Percentiles rank a stretch among this genome's conserved stretches.
Evolutionary conservation across 495 filamentous ascomycete genomes (phyloP).

Genomic region (Tetracladium setigerum): DNA sequence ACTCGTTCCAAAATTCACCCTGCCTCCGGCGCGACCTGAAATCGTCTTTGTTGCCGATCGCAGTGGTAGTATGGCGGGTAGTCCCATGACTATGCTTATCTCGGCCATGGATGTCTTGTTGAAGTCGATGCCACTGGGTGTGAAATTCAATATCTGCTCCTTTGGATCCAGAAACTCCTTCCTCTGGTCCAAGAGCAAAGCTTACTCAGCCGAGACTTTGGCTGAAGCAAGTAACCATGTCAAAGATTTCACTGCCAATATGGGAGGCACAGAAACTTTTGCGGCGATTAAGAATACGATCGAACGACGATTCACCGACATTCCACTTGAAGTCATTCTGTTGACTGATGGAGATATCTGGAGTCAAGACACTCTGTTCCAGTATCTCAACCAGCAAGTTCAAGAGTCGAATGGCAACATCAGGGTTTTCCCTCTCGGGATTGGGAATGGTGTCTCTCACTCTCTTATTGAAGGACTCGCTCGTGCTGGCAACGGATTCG

Average conservation of each 20-base stretch:
- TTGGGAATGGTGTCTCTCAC: constrained; percentile 54
- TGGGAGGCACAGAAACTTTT: constrained; percentile 65
- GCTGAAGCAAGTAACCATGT: constrained; percentile 42
- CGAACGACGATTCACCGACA: constrained; percentile 38
- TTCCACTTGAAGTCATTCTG: constrained; percentile 56
- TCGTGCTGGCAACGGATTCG: constrained; percentile 57
- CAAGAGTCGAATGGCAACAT: constrained; percentile 37
- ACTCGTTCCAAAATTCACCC: constrained; percentile 56
- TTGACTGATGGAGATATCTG: constrained; percentile 69
- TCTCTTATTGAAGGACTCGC: constrained; percentile 61
- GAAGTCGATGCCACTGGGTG: constrained; percentile 57
- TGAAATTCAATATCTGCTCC: constrained; percentile 69
- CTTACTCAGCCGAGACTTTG: constrained; percentile 45
- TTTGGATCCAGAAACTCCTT: constrained; percentile 49
- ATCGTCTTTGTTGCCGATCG: constrained; percentile 66
- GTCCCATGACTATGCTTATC: constrained; percentile 45
- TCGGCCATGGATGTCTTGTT: constrained; percentile 59
- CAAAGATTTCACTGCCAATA: constrained; percentile 38
- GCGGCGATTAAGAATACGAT: constrained; percentile 44
- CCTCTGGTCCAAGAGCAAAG: constrained; percentile 50
- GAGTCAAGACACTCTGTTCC: constrained; percentile 46
- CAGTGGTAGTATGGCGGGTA: constrained; percentile 53
- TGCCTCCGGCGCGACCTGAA: constrained; percentile 47
- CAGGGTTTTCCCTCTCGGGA: constrained; percentile 59
- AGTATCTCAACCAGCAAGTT: constrained; percentile 44